Evolutionary conservation across 2,329 filamentous ascomycete genomes (phyloP), one percentile per base, ranked within the genome.

Genomic region (Phialophora verrucosa): DNA sequence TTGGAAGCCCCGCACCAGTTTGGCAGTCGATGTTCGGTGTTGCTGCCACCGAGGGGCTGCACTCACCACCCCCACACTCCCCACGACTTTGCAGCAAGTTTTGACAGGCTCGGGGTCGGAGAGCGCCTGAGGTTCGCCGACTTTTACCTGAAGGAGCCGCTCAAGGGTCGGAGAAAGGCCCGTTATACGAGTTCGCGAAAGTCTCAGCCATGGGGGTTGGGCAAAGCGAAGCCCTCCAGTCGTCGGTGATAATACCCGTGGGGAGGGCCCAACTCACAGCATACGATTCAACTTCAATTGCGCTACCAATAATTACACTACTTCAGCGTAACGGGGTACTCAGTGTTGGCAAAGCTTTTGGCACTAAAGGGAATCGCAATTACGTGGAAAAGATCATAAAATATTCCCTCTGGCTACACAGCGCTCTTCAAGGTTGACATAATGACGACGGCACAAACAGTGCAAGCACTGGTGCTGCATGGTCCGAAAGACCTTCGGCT

Each of bases 401-500:
- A 44, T 17, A 44, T 0, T 8, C 38, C 17, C 14, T 20, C 38
- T 25, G 14, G 17, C 7, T n/a, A n/a, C 7, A 44, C 38, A 44
- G 17, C 38, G 6, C 38, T 44, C 5, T 47, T 27, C 2, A n/a
- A 63, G 14, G 2, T 17, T 11, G 57, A 44, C 50, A 63, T 51
- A 2, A 71, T 71, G 70, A 50, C 66, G 53, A 50, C 53, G 12
- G 61, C 59, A 32, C 58, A 62, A 25, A 59, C 38, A 10, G 66
- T 73, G 14, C 64, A 77, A 65, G 80, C 81, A 4, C 76, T 82
- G n/a, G 85, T 89, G 63, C 81, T 89, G 10, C 85, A 88, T 72
- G 86, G 85, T 60, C 82, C 85, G 31, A 87, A 86, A 76, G 86
- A 88, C 72, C 79, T 88, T 62, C 80, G 84, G 71, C 79, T 88